Conservation (phyloP, 768 basidiomycete genomes). For the Suillus weaverae region DNA sequence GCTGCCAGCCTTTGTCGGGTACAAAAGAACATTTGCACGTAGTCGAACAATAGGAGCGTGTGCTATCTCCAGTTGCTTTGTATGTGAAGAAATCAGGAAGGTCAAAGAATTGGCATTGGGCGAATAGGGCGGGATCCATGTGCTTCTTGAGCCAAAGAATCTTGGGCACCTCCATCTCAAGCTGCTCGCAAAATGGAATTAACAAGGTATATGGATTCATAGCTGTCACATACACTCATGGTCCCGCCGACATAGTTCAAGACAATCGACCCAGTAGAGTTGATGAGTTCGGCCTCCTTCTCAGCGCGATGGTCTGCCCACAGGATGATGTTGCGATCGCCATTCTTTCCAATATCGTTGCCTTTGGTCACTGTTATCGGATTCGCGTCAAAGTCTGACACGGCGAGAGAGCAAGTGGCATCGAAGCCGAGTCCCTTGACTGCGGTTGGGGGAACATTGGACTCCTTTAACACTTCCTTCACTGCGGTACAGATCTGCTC, state of each 20-base stretch:
- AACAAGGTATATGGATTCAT: slow-evolving; percentile 4
- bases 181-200: slow-evolving; percentile 41
- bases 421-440: slow-evolving; percentile 94
- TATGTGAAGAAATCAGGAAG: slow-evolving; percentile 97
- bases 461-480: slow-evolving; percentile 58
- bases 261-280: slow-evolving; percentile 78
- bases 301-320: slow-evolving; percentile 98
- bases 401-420: slow-evolving; percentile 95
- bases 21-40: slow-evolving; percentile 97
- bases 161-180: slow-evolving; percentile 99
- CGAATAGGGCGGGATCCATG: slow-evolving; percentile 74
- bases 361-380: slow-evolving; percentile 78
- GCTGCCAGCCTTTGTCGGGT: slow-evolving; percentile 86
- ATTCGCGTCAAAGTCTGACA: slow-evolving; percentile 69
- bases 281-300: slow-evolving; percentile 89
- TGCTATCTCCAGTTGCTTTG: slow-evolving; percentile 71
- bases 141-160: slow-evolving; percentile 94
- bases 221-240: slow-evolving; percentile 73
- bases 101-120: slow-evolving; percentile 81
- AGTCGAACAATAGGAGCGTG: slow-evolving; percentile 88
- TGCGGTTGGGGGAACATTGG: slow-evolving; percentile 51
- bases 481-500: slow-evolving; percentile 59
- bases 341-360: slow-evolving; percentile 55
- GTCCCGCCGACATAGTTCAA: slow-evolving; percentile 94
- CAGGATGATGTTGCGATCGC: slow-evolving; percentile 84